A percentile compares a stretch with the other conserved stretches of the same genome.
Conservation (phyloP, 75 land plant species). For the Picea glauca region DNA sequence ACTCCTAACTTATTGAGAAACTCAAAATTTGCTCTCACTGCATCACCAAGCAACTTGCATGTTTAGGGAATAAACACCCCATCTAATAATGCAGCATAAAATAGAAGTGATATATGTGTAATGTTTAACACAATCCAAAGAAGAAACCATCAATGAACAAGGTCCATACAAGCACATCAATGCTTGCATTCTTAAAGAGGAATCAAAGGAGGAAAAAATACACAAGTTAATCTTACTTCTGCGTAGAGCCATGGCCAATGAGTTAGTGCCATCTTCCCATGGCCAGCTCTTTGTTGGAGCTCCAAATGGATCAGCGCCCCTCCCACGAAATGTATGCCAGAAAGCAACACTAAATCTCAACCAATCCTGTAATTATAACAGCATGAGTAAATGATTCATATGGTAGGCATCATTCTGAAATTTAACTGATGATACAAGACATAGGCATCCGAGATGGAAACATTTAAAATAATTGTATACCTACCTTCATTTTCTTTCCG, state of each 20-base stretch:
- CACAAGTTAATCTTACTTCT: slow-evolving; percentile 55
- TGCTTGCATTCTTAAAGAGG: neutral
- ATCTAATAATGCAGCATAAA: neutral
- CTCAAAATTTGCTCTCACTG: slow-evolving; percentile 98
- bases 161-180: neutral
- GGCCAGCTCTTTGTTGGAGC: slow-evolving; percentile 91
- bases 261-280: slow-evolving; percentile 98
- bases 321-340: slow-evolving; percentile 99
- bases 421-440: neutral
- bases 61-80: no score
- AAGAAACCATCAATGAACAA: neutral
- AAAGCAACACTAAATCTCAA: slow-evolving; percentile 97
- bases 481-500: slow-evolving; percentile 94
- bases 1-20: slow-evolving; percentile 89
- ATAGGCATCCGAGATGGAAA: neutral
- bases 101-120: neutral
- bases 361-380: slow-evolving; percentile 69
- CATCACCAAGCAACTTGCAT: slow-evolving; percentile 2
- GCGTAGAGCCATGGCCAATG: slow-evolving; percentile 73
- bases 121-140: neutral
- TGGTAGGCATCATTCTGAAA: neutral
- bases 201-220: neutral
- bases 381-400: neutral
- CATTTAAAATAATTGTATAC: neutral
- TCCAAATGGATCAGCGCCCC: slow-evolving; percentile 94